A percentile compares a stretch with the other conserved stretches of the same genome.
These are phyloP conservation scores for Termitomyces sp. DNA, from an alignment of 768 basidiomycete species.

Conservation along the genomic window DNA sequence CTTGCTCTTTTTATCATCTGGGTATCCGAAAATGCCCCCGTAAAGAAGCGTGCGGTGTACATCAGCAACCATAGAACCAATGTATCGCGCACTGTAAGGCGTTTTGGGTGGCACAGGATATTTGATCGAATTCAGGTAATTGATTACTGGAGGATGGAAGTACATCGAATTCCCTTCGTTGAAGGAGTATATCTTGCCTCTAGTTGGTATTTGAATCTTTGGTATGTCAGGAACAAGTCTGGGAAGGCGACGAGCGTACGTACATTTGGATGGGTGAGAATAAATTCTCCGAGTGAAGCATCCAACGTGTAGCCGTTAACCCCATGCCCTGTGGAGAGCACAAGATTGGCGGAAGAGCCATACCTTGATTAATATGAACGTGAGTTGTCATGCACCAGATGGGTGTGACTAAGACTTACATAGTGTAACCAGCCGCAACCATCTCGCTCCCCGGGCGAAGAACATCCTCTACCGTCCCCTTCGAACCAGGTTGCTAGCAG, in stretches of 20 bases:
- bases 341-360: slow-evolving; percentile 94
- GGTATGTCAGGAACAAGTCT: slow-evolving; percentile 3
- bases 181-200: slow-evolving; percentile 99
- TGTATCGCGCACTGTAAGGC: slow-evolving; percentile 90
- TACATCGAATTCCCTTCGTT: slow-evolving; percentile 98
- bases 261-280: slow-evolving; percentile 95
- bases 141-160: slow-evolving; percentile 76
- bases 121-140: slow-evolving; percentile 90
- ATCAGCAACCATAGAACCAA: slow-evolving; percentile 99
- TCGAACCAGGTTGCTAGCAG: slow-evolving; percentile 63
- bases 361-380: slow-evolving; percentile 32
- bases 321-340: slow-evolving; percentile 90
- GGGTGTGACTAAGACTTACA: slow-evolving; percentile 44
- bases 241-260: slow-evolving; percentile 14
- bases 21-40: slow-evolving; percentile 98
- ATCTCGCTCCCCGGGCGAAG: slow-evolving; percentile 91
- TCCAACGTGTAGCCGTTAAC: slow-evolving; percentile 99
- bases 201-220: slow-evolving; percentile 86
- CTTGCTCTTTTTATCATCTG: slow-evolving; percentile 97
- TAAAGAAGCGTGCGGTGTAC: slow-evolving; percentile 95
- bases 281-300: slow-evolving; percentile 93
- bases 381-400: not conserved
- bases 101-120: slow-evolving; percentile 71
- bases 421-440: slow-evolving; percentile 98
- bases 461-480: slow-evolving; percentile 81